Percentiles rank a stretch among this genome's conserved stretches.
phyloP scores from a whole-genome alignment of 2,329 filamentous ascomycete species.

The Periconia digitata region DNA sequence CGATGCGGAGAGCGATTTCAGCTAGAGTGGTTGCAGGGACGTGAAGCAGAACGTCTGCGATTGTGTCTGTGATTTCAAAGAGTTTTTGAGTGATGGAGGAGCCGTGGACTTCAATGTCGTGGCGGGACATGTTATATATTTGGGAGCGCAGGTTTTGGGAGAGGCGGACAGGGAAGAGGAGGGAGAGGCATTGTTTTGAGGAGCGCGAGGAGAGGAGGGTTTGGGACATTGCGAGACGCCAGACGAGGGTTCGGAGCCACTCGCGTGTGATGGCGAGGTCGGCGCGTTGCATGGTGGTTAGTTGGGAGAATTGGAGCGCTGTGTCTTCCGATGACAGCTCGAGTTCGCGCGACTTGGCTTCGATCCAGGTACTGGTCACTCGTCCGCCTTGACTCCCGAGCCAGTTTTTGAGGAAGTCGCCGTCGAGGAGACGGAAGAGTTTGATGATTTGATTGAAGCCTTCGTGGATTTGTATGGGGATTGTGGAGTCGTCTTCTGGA shows the following conservation, averaged over 20 bases:
- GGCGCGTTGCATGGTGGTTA: conserved; percentile 46
- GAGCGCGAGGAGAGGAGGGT: conserved; percentile 47
- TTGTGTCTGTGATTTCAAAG: conserved; percentile 62
- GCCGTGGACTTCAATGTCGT: conserved; percentile 58
- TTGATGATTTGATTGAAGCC: conserved; percentile 50
- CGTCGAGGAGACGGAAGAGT: conserved; percentile 49
- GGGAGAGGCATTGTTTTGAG: conserved; percentile 42
- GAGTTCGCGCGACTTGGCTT: conserved; percentile 48
- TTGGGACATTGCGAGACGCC: conserved; percentile 55
- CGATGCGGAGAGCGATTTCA: conserved; percentile 52
- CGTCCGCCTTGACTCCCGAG: conserved; percentile 38
- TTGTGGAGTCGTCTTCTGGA: conserved; percentile 45
- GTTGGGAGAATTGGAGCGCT: conserved; percentile 39
- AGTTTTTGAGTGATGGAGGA: conserved; percentile 61
- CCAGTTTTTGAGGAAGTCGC: conserved; percentile 50
- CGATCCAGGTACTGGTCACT: conserved; percentile 49
- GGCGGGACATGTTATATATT: conserved; percentile 44
- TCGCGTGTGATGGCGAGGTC: conserved; percentile 55
- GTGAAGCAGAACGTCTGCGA: conserved; percentile 60
- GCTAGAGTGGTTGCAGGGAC: conserved; percentile 51
- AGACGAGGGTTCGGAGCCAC: conserved; percentile 53
- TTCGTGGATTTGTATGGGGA: conserved; percentile 44
- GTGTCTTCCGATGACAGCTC: conserved; percentile 43
- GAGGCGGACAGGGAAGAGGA: conserved; percentile 49
- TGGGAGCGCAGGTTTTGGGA: conserved; percentile 49